Evolutionary conservation across 306 rosid species (phyloP), one percentile per base, ranked within the genome.

Genomic region (Cicer bijugum): DNA sequence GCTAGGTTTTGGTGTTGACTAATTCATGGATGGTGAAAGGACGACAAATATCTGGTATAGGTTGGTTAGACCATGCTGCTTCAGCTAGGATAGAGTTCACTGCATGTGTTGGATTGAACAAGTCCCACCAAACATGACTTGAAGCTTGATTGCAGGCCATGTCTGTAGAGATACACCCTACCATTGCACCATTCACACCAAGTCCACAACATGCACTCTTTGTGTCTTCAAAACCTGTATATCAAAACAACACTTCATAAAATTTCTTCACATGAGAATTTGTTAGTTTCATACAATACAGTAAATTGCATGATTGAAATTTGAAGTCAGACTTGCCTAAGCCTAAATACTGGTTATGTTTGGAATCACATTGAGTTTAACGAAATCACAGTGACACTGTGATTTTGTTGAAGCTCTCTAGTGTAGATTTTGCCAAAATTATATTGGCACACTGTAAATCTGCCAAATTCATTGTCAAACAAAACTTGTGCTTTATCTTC

Each of bases 61-160:
- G 89, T 6, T 17, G 72, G 71, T 82, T 87, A 19, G 84, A 78
- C 98, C 98, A 93, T 12, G 88, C 88, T 40, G 96, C 83, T 67
- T 88, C 87, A 2, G 92, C 93, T 19, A 91, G 62, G 84, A 93
- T 85, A 64, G 87, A 53, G 84, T 93, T 82, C 20, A 89, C 92
- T n/a, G 86, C 86, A 40, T 6, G 52, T 47, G 96, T 88, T 8
- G 98, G 98, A 72, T 84, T 88, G 74, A 85, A 83, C 14, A 88
- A 67, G 72, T 93, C 98, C 98, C 98, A 93, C 97, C 98, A 93
- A 38, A 93, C 75, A 75, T 86, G 81, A 16, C 63, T 78, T 50
- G 86, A 74, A 33, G 79, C 71, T 62, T 83, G 63, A 28, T 73
- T 46, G 52, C 98, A 91, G 0, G 89, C 84, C 78, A 81, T 84